Percentiles rank a stretch among this genome's conserved stretches.
These are phyloP conservation scores for Irineochytrium annulatum DNA, from an alignment of 192 early-diverging fungal species.

Conservation along the genomic window DNA sequence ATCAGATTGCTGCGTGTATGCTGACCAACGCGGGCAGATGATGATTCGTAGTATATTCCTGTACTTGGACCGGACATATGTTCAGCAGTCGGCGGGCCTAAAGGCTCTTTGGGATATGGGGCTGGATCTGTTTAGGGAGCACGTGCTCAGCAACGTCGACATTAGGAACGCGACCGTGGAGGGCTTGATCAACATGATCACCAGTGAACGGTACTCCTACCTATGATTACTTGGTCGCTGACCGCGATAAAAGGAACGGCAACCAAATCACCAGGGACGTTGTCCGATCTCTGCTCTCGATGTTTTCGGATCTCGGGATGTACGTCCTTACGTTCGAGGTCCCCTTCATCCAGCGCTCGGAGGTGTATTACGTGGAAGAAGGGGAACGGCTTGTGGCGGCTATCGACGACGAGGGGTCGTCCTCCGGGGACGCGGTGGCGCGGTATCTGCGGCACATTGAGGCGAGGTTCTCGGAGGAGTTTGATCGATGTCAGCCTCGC, in stretches of 20 bases:
- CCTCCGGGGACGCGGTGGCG: slow-evolving; percentile 41
- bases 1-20: neutral
- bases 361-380: slow-evolving; percentile 70
- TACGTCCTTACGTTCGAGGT: slow-evolving; percentile 71
- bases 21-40: slow-evolving; percentile 37
- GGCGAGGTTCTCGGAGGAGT: slow-evolving; percentile 68
- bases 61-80: slow-evolving; percentile 89
- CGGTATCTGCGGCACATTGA: slow-evolving; percentile 72
- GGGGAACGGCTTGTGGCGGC: slow-evolving; percentile 54
- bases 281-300: slow-evolving; percentile 60
- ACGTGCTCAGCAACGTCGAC: slow-evolving; percentile 35
- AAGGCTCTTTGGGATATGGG: slow-evolving; percentile 86
- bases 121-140: slow-evolving; percentile 71
- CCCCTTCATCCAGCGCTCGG: slow-evolving; percentile 62
- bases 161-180: slow-evolving; percentile 29
- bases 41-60: slow-evolving; percentile 83
- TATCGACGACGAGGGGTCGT: slow-evolving; percentile 20
- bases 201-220: too few relatives aligned
- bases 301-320: slow-evolving; percentile 73
- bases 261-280: slow-evolving; percentile 50
- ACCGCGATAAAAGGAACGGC: slow-evolving; percentile 40
- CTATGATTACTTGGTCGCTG: neutral
- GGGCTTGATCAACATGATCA: too few relatives aligned
- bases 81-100: slow-evolving; percentile 64
- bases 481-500: slow-evolving; percentile 40